These are phyloP conservation scores for Ceratocystis ficicola DNA, from an alignment of 2,329 filamentous ascomycete species.

Conservation along the genomic window DNA sequence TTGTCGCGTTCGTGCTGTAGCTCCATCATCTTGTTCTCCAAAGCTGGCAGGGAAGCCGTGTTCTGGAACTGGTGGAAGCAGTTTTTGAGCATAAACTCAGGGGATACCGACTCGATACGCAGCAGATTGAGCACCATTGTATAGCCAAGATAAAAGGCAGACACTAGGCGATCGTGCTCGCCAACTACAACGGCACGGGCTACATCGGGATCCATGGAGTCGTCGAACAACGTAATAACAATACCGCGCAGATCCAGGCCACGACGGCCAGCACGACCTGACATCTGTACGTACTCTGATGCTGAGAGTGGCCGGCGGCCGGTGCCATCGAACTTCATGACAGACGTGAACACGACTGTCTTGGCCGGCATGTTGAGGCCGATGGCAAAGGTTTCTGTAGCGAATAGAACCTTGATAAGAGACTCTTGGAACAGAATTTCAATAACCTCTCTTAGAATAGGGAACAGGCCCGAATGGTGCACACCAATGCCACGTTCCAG, in stretches of 20 bases:
- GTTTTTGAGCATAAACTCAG: conserved; percentile 95
- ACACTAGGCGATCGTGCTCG: conserved; percentile 93
- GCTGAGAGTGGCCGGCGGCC: conserved; percentile 73
- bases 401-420: conserved; percentile 93
- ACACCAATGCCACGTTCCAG: conserved; percentile 87
- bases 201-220: conserved; percentile 87
- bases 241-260: conserved; percentile 96
- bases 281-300: conserved; percentile 98
- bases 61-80: conserved; percentile 99
- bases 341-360: conserved; percentile 96
- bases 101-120: conserved; percentile 96
- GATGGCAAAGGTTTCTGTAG: conserved; percentile 97
- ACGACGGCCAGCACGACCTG: conserved; percentile 87
- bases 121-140: conserved; percentile 98
- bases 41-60: conserved; percentile 65
- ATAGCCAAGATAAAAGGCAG: conserved; percentile 93
- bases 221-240: conserved; percentile 98
- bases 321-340: conserved; percentile 86
- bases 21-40: conserved; percentile 73
- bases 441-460: conserved; percentile 95
- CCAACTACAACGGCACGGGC: conserved; percentile 93
- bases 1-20: conserved; percentile 63
- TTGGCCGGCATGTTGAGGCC: conserved; percentile 98
- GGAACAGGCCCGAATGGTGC: conserved; percentile 88
- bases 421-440: conserved; percentile 98